phyloP scores from a whole-genome alignment of 495 filamentous ascomycete genomes.

The Neurospora cerealis region DNA sequence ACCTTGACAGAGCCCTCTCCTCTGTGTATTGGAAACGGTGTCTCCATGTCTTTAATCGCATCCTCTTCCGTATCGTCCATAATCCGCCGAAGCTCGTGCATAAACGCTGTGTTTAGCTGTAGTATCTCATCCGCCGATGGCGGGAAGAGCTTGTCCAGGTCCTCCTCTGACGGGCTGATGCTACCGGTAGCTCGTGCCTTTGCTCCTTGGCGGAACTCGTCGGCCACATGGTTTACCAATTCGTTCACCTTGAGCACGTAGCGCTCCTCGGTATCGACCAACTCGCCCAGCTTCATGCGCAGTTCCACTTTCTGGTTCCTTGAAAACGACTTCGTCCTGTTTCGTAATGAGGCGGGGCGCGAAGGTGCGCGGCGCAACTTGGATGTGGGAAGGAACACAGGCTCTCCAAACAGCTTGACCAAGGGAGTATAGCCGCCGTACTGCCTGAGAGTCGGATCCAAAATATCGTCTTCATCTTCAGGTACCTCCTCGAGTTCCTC shows the following conservation, averaged over 20 bases:
- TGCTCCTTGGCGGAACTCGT: conserved; percentile 62
- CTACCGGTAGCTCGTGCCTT: conserved; percentile 47
- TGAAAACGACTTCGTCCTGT: conserved; percentile 59
- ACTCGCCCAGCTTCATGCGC: conserved; percentile 79
- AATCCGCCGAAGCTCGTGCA: conserved; percentile 60
- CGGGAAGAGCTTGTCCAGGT: conserved; percentile 71
- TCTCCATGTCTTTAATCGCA: conserved; percentile 57
- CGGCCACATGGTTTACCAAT: conserved; percentile 63
- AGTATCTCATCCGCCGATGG: conserved; percentile 66
- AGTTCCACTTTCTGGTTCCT: conserved; percentile 75
- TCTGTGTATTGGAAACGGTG: conserved; percentile 22
- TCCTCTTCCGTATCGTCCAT: conserved; percentile 78
- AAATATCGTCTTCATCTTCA: conserved; percentile 49
- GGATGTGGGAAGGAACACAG: conserved; percentile 78
- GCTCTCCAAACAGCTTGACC: conserved; percentile 67
- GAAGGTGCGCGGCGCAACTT: conserved; percentile 81
- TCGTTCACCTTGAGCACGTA: conserved; percentile 82
- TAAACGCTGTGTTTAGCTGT: conserved; percentile 66
- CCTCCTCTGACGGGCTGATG: conserved; percentile 61
- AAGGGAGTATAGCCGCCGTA: conserved; percentile 67
- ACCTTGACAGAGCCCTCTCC: conserved; percentile 44
- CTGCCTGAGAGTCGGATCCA: conserved; percentile 49
- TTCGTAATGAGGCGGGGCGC: conserved; percentile 60
- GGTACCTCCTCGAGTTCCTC: conserved; percentile 40
- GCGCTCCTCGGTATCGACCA: conserved; percentile 87